These are phyloP conservation scores for Fraxinus albicans DNA, from an alignment of 305 asterid genomes.

Conservation along the genomic window DNA sequence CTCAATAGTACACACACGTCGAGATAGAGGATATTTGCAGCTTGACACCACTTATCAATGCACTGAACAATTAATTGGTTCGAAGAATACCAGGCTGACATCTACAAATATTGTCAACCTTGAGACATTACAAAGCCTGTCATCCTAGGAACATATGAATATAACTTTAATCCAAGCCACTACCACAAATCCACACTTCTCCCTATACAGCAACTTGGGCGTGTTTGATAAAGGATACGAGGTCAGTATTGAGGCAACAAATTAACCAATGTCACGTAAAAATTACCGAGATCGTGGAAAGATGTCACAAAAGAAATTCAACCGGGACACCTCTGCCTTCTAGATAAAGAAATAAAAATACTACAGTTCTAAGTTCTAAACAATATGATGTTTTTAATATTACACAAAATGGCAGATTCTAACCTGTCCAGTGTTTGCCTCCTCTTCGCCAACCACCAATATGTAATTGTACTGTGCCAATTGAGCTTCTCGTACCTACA, in stretches of 20 bases:
- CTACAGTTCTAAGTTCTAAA: not conserved
- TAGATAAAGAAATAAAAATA: not conserved
- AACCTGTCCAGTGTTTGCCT: constrained; percentile 75
- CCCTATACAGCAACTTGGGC: not conserved
- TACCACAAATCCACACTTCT: not conserved
- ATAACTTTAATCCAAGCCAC: not conserved
- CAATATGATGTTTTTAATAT: not conserved
- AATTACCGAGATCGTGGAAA: not conserved
- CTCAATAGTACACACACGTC: not conserved
- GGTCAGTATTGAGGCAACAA: not conserved
- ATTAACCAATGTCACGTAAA: not conserved
- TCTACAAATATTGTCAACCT: not conserved
- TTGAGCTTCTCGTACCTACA: constrained; percentile 88
- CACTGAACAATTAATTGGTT: not conserved
- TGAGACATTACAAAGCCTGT: not conserved
- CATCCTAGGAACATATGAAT: not conserved
- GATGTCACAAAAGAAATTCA: not conserved
- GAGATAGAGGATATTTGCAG: not conserved
- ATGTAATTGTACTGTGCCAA: constrained; percentile 80
- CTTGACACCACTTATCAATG: not conserved
- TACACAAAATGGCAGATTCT: not conserved
- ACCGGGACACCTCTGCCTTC: not conserved
- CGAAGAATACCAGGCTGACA: not conserved
- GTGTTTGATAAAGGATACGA: not conserved
- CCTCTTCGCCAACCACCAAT: constrained; percentile 83